phyloP scores from a whole-genome alignment of 441 rosid species.

The Omphalea diandra region DNA sequence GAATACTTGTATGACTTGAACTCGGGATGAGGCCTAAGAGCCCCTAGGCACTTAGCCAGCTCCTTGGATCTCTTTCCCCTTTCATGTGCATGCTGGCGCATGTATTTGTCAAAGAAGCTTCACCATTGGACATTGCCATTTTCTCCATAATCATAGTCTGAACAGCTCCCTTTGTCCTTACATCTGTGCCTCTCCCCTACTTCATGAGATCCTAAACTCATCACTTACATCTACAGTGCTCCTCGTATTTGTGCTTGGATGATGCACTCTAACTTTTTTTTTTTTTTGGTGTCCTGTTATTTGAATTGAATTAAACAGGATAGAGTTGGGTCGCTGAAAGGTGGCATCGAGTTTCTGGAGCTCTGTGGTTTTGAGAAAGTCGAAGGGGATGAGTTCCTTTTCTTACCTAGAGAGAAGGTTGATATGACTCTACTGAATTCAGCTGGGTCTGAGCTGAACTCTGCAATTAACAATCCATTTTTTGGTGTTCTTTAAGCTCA shows the following conservation, averaged over 20 bases:
- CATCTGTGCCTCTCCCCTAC: neutral
- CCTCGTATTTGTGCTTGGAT: neutral
- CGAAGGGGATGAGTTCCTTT: conserved; percentile 77
- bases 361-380: conserved; percentile 85
- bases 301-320: conserved; percentile 50
- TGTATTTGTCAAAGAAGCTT: neutral
- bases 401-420: conserved; percentile 73
- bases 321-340: conserved; percentile 78
- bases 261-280: neutral
- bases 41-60: neutral
- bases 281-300: neutral
- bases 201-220: neutral
- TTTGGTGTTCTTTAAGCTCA: conserved; percentile 70
- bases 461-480: conserved; percentile 93
- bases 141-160: neutral
- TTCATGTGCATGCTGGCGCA: neutral
- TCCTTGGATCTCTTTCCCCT: neutral
- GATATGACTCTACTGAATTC: conserved; percentile 69
- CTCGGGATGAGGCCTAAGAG: neutral
- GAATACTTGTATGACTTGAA: neutral
- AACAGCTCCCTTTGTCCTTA: neutral
- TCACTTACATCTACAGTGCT: neutral
- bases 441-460: conserved; percentile 89
- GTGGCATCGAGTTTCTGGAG: conserved; percentile 81
- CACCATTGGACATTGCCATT: neutral